Evolutionary conservation across 2,329 filamentous ascomycete genomes (phyloP).

Genomic region (Diaporthe destruens): DNA sequence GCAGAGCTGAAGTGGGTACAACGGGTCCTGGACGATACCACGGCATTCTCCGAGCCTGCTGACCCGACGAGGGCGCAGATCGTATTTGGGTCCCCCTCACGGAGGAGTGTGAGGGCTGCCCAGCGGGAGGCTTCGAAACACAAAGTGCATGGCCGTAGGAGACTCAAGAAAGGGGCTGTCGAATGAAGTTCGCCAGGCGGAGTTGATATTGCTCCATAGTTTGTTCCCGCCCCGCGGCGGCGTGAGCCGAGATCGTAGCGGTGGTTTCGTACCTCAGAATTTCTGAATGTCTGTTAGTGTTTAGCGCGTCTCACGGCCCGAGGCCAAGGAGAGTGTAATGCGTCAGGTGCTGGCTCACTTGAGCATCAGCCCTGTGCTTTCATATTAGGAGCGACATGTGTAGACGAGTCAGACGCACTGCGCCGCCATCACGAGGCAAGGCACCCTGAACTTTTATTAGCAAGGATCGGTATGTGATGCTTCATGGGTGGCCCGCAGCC

Average conservation of each 20-base stretch:
- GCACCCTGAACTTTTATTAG: not conserved
- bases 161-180: not conserved
- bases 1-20: not conserved
- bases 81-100: not conserved
- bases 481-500: not conserved
- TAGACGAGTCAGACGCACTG: not conserved
- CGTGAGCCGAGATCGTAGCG: no score
- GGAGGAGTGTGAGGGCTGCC: not conserved
- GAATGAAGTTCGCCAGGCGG: no score
- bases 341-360: no score
- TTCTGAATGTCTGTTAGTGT: no score
- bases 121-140: not conserved
- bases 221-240: no score
- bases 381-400: not conserved
- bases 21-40: not conserved
- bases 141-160: not conserved
- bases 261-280: no score
- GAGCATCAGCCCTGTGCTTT: no score
- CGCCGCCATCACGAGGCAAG: not conserved
- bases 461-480: not conserved
- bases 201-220: no score
- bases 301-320: no score
- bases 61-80: not conserved
- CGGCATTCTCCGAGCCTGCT: not conserved
- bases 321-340: no score